phyloP scores from a whole-genome alignment of 805 yeast species.

The Scheffersomyces lignosus region DNA sequence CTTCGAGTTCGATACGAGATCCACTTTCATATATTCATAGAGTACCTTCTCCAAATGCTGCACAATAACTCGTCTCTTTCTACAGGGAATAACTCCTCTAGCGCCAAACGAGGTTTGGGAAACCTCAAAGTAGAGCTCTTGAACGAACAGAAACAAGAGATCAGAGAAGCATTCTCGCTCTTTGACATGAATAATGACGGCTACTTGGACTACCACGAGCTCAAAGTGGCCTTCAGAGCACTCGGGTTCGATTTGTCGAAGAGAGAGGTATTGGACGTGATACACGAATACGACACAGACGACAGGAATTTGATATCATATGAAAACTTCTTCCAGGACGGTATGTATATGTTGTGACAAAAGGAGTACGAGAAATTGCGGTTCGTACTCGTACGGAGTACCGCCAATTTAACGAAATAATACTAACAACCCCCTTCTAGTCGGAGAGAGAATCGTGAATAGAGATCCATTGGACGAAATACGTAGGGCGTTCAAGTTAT shows the following conservation, averaged over 20 bases:
- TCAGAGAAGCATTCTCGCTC: slow-evolving; percentile 84
- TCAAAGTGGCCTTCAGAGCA: slow-evolving; percentile 92
- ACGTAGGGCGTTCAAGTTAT: slow-evolving; percentile 80
- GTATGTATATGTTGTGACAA: slow-evolving; percentile 37
- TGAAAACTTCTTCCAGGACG: slow-evolving; percentile 77
- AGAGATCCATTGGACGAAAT: slow-evolving; percentile 95
- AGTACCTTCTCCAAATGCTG: no score
- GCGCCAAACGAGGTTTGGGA: slow-evolving; percentile 26
- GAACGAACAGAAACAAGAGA: slow-evolving; percentile 88
- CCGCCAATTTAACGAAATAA: no score
- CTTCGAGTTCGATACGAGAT: no score
- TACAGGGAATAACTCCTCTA: neutral
- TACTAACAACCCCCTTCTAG: slow-evolving; percentile 39
- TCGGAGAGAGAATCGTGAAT: slow-evolving; percentile 77
- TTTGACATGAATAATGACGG: slow-evolving; percentile 95
- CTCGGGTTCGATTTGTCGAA: slow-evolving; percentile 84
- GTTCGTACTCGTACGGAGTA: no score
- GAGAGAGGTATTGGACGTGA: slow-evolving; percentile 70
- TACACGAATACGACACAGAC: slow-evolving; percentile 79
- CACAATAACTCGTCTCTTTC: neutral
- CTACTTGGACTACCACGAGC: slow-evolving; percentile 84
- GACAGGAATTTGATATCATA: slow-evolving; percentile 70
- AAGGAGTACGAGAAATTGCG: neutral
- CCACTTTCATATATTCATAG: no score
- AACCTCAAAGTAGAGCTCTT: slow-evolving; percentile 64